Evolutionary conservation across 1,284 basidiomycete species (phyloP), one percentile per base, ranked within the genome.

Genomic region (Sporisorium reilianum): DNA sequence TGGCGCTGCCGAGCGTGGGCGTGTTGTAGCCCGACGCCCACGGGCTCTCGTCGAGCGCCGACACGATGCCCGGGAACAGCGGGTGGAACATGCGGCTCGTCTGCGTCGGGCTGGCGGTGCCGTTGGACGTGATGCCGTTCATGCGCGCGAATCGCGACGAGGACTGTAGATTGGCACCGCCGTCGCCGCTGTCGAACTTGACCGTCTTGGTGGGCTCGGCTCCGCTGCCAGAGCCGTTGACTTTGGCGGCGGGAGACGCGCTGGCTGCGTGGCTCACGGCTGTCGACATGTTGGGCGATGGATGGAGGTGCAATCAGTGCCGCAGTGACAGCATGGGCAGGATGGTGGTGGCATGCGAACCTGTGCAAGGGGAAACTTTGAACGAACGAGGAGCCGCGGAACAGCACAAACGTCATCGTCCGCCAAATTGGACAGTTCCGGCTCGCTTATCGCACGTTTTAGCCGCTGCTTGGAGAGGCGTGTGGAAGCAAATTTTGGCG

Each of bases 21-120:
- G 71, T 74, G 52, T 74, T 74, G 62, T 74, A 59, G 32, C 71
- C 71, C 10, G 71, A 74, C 2, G 62, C 22, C 71, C 71, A 74
- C 1, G 71, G 71, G n/a, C 58, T 64, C 18, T 74, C 62, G 26
- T 63, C 71, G 20, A 64, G 55, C 1, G 65, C 65, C 1, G 71
- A 74, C 22, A 62, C 55, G 41, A 68, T 51, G 23, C 71, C 71
- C 4, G 71, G 71, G 25, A 68, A 60, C 18, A 74, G 62, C 2
- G 71, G 65, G 51, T 58, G 64, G 55, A 74, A 64, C 34, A 45
- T 25, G 26, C 55, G 61, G 62, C 61, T 70, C 6, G 46, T 23
- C 28, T 30, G 28, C 28, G 9, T 9, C 5, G 34, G 20, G 18
- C 18, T 57, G 18, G 11, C 20, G 22, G 54, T 30, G n/a, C 38